Evolutionary conservation across 2,329 filamentous ascomycete species (phyloP).

Genomic region (Zymoseptoria ardabiliae): DNA sequence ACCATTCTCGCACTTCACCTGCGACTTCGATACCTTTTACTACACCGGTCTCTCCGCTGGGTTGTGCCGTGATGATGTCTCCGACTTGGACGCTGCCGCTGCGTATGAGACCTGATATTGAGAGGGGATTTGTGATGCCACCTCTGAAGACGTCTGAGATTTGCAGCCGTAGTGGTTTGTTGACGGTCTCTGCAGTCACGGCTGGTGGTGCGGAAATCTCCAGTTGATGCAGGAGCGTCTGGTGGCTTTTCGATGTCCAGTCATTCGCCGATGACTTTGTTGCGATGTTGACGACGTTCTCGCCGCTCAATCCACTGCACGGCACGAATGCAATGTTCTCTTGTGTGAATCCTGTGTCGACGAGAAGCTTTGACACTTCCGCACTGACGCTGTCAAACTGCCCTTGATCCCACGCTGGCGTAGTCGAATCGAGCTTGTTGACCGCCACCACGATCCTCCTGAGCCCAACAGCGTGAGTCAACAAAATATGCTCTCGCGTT

Average conservation of each 20-base stretch:
- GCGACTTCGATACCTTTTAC: conserved; percentile 78
- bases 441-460: conserved; percentile 81
- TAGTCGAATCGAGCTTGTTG: conserved; percentile 87
- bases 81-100: conserved; percentile 77
- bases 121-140: conserved; percentile 71
- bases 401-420: conserved; percentile 62
- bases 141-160: conserved; percentile 81
- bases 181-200: conserved; percentile 36
- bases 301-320: conserved; percentile 79
- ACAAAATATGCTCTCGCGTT: conserved; percentile 84
- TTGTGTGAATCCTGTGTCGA: conserved; percentile 68
- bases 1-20: conserved; percentile 70
- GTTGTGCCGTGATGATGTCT: conserved; percentile 71
- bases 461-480: conserved; percentile 85
- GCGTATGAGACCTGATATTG: conserved; percentile 79
- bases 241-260: conserved; percentile 62
- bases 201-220: conserved; percentile 71
- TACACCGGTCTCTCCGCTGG: conserved; percentile 70
- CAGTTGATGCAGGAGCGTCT: conserved; percentile 73
- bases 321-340: conserved; percentile 84
- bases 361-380: conserved; percentile 76
- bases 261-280: conserved; percentile 39
- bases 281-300: conserved; percentile 65
- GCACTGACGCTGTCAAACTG: conserved; percentile 79
- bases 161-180: conserved; percentile 76